Evolutionary conservation across 1,284 basidiomycete genomes (phyloP).

Genomic region (Chalciporus sp.): DNA sequence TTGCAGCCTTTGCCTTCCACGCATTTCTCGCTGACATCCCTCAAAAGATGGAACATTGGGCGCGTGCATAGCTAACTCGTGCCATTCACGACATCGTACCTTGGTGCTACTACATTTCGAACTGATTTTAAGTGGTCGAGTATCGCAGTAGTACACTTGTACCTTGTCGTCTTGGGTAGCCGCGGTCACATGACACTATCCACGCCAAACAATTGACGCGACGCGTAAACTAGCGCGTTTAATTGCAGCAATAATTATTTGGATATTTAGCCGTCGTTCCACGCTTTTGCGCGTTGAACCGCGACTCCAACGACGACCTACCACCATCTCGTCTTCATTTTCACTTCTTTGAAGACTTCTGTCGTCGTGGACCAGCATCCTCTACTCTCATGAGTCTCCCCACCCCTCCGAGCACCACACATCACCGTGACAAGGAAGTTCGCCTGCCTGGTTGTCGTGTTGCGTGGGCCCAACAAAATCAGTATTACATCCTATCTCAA

Average conservation of each 20-base stretch:
- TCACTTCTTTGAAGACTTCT: slow-evolving; percentile 11
- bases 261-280: slow-evolving; percentile 26
- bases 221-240: slow-evolving; percentile 40
- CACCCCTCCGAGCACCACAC: slow-evolving; percentile 66
- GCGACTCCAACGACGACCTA: slow-evolving; percentile 26
- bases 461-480: slow-evolving; percentile 59
- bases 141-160: too few species aligned
- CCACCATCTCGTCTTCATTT: not conserved
- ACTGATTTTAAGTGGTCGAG: not conserved
- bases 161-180: not conserved
- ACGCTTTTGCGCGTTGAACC: slow-evolving; percentile 8
- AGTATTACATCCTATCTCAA: slow-evolving; percentile 51
- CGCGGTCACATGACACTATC: slow-evolving; percentile 29
- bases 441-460: slow-evolving; percentile 47
- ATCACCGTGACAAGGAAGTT: slow-evolving; percentile 58
- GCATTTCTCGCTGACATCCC: too few species aligned
- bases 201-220: slow-evolving; percentile 33
- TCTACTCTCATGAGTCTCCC: slow-evolving; percentile 46
- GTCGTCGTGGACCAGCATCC: slow-evolving; percentile 4
- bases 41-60: not conserved
- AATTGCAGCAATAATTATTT: slow-evolving; percentile 35
- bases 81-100: not conserved
- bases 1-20: too few species aligned
- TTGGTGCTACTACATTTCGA: not conserved
- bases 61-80: not conserved